Percentiles rank a stretch among this genome's conserved stretches.
Conservation (phyloP, 2,329 filamentous ascomycete species). For the Aspergillus novofumigatus region DNA sequence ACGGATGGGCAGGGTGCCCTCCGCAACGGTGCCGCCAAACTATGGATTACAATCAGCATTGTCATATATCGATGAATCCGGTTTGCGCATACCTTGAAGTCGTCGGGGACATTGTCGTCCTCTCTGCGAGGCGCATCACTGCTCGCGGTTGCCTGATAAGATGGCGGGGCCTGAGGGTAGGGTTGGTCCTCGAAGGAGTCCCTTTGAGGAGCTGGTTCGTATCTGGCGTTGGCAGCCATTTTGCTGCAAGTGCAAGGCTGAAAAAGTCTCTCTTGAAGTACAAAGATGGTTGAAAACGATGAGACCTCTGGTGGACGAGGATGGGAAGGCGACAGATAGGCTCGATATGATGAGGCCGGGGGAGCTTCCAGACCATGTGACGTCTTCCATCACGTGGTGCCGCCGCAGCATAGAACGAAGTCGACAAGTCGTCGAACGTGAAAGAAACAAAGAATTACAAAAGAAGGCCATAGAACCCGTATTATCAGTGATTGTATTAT, state of each 20-base stretch:
- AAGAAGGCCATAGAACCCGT: neutral
- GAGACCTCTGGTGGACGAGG: neutral
- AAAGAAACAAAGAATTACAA: neutral
- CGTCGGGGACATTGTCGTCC: slow-evolving; percentile 89
- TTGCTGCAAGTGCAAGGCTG: neutral
- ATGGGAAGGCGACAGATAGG: neutral
- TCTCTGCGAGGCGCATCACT: slow-evolving; percentile 66
- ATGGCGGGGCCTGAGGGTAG: slow-evolving; percentile 76
- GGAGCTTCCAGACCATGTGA: slow-evolving; percentile 5
- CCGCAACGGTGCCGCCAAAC: slow-evolving; percentile 90
- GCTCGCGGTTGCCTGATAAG: slow-evolving; percentile 65
- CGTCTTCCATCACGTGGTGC: slow-evolving; percentile 5
- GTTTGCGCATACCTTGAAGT: slow-evolving; percentile 75
- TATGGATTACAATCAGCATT: slow-evolving; percentile 32
- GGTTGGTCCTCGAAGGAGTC: slow-evolving; percentile 73
- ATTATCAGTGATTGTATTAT: neutral
- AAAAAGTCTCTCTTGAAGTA: neutral
- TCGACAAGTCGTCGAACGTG: neutral
- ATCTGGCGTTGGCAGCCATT: slow-evolving; percentile 77
- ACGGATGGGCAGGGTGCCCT: slow-evolving; percentile 90
- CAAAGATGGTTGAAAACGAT: neutral
- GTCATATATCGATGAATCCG: neutral
- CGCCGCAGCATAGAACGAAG: neutral
- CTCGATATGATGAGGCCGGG: neutral
- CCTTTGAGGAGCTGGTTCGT: slow-evolving; percentile 75